Conservation (phyloP, 495 filamentous ascomycete species). For the Aspergillus bridgeri region DNA sequence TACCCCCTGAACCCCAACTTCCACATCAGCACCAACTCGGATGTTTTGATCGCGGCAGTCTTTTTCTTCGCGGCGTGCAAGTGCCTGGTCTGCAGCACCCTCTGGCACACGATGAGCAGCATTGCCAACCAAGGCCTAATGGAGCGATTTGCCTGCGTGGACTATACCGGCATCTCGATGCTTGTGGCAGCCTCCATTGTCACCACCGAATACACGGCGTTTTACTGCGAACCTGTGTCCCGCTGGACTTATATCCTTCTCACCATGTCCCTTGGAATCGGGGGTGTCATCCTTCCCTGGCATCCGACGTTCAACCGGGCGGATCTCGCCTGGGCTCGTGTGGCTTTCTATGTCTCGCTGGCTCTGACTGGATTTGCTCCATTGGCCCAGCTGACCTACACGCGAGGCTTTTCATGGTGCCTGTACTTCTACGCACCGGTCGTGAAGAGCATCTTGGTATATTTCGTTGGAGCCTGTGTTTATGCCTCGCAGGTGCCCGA, state of each 20-base stretch:
- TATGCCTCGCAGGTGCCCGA: conserved; percentile 96
- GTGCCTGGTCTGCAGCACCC: conserved; percentile 88
- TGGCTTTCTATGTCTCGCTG: conserved; percentile 87
- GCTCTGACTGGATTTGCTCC: conserved; percentile 90
- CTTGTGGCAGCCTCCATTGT: conserved; percentile 96
- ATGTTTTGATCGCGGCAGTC: conserved; percentile 82
- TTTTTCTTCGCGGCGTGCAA: conserved; percentile 98
- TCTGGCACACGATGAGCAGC: conserved; percentile 98
- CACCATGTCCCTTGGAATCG: conserved; percentile 78
- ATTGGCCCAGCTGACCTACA: conserved; percentile 73
- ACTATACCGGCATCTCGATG: conserved; percentile 97
- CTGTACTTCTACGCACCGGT: conserved; percentile 88
- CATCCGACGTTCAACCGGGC: conserved; percentile 90
- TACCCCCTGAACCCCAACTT: conserved; percentile 88
- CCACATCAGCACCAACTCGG: conserved; percentile 75
- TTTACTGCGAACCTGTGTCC: conserved; percentile 91
- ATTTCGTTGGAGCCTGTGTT: conserved; percentile 75
- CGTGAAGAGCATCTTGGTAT: conserved; percentile 77
- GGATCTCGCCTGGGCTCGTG: conserved; percentile 89
- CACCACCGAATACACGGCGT: conserved; percentile 97
- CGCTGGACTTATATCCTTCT: conserved; percentile 83
- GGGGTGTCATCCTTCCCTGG: conserved; percentile 92
- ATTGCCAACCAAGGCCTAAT: conserved; percentile 85
- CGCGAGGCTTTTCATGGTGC: conserved; percentile 71
- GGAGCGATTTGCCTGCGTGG: conserved; percentile 95